A percentile compares a stretch with the other conserved stretches of the same genome.
Evolutionary conservation across 108 stramenopile species (phyloP).

Genomic region (Skeletonema costatum): DNA sequence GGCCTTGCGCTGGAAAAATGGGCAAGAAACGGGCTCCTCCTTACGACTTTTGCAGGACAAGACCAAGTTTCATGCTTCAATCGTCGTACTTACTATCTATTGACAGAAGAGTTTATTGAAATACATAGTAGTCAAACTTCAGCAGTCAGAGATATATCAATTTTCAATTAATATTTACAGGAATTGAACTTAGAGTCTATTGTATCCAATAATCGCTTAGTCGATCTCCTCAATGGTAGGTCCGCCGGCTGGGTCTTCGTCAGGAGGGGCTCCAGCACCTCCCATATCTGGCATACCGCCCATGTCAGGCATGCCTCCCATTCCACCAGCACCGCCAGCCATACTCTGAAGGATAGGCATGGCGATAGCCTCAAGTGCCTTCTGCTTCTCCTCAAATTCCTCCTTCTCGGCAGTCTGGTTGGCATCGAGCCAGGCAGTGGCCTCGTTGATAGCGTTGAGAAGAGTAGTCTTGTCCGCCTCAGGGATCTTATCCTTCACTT

Average conservation of each 20-base stretch:
- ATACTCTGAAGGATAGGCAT: constrained; percentile 93
- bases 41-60: too few species aligned
- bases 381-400: constrained; percentile 98
- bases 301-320: constrained; percentile 67
- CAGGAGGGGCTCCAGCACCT: constrained; percentile 64
- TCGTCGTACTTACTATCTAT: too few species aligned
- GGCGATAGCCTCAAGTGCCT: constrained; percentile 91
- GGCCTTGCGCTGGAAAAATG: too few species aligned
- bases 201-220: constrained; percentile 20
- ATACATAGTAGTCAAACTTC: too few species aligned
- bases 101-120: too few species aligned
- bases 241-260: constrained; percentile 81
- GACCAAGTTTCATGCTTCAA: too few species aligned
- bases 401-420: constrained; percentile 97
- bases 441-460: constrained; percentile 88
- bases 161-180: neutral
- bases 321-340: constrained; percentile 38
- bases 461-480: constrained; percentile 82
- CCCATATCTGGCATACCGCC: constrained; percentile 83
- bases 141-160: too few species aligned
- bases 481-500: constrained; percentile 86
- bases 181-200: neutral
- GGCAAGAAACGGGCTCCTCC: too few species aligned
- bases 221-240: constrained; percentile 92
- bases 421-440: constrained; percentile 91